Conservation (phyloP, 1,284 basidiomycete species). For the Pascua sp. region DNA sequence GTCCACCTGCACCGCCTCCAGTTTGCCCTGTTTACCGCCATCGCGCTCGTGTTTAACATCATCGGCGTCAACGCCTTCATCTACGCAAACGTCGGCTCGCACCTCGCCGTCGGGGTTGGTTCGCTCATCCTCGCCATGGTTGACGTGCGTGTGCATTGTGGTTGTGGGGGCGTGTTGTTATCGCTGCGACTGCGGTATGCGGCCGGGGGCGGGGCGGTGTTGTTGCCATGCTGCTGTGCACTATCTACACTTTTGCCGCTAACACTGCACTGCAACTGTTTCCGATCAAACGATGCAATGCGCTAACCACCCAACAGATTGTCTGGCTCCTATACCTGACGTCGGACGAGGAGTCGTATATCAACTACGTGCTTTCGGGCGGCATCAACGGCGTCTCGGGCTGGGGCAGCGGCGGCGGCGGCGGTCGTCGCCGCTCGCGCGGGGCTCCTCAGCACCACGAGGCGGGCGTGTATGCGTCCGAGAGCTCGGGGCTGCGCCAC, state of each 20-base stretch:
- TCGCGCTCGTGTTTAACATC: conserved; percentile 80
- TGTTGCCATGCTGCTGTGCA: no score
- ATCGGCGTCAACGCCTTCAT: conserved; percentile 9
- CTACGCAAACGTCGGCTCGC: conserved; percentile 49
- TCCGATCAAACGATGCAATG: no score
- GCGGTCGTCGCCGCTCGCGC: conserved; percentile 9
- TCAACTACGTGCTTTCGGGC: conserved; percentile 76
- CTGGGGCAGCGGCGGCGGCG: conserved; percentile 59
- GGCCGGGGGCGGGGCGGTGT: no score
- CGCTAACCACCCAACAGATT: conserved; percentile 55
- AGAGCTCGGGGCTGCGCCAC: conserved; percentile 15
- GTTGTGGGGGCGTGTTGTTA: no score
- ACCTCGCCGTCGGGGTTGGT: conserved; percentile 81
- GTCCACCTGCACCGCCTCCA: conserved; percentile 54
- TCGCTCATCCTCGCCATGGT: conserved; percentile 90
- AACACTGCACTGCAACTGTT: no score
- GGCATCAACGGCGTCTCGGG: conserved; percentile 75
- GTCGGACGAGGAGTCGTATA: conserved; percentile 85
- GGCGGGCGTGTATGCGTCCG: conserved; percentile 11
- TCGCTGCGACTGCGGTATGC: no score
- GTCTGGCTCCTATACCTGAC: conserved; percentile 96
- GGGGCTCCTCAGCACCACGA: not conserved
- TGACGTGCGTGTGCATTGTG: conserved; percentile 46
- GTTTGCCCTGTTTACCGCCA: conserved; percentile 78
- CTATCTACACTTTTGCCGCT: no score